phyloP scores from a whole-genome alignment of 1,284 basidiomycete species.

The Cryptococcus amylolentus region DNA sequence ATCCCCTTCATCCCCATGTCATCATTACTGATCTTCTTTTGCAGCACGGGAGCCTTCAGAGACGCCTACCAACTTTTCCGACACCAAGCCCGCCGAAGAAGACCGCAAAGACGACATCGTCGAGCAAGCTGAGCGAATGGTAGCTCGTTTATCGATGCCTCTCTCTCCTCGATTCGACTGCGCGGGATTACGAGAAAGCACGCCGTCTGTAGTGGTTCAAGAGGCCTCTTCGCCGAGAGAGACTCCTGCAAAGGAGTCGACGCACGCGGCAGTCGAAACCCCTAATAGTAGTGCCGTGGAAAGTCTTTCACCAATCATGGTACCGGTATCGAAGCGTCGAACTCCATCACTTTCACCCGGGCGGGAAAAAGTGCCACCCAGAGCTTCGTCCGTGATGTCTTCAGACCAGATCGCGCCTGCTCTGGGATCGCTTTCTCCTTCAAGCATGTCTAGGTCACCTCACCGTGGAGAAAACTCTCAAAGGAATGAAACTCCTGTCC shows the following conservation, averaged over 20 bases:
- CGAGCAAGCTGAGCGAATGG: background rate
- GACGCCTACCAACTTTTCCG: too few species aligned
- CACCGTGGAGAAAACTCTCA: too few species aligned
- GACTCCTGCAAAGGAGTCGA: background rate
- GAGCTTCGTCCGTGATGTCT: too few species aligned
- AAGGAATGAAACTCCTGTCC: too few species aligned
- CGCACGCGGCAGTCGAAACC: too few species aligned
- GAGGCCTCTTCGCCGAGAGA: background rate
- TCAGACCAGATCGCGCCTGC: too few species aligned
- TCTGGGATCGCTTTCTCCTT: too few species aligned
- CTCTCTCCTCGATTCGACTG: background rate
- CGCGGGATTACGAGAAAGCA: background rate
- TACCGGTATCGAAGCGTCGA: background rate
- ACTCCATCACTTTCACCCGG: too few species aligned
- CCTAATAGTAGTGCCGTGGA: background rate
- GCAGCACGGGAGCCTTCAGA: too few species aligned
- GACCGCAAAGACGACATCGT: background rate
- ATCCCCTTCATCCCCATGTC: background rate
- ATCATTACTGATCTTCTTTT: background rate
- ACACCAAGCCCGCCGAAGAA: background rate
- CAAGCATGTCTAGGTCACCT: too few species aligned
- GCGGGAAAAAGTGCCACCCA: too few species aligned
- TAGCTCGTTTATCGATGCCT: background rate
- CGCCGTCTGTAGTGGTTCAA: background rate
- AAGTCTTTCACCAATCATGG: background rate